Conservation (phyloP, 2,329 filamentous ascomycete genomes). For the Aureobasidium sp. region DNA sequence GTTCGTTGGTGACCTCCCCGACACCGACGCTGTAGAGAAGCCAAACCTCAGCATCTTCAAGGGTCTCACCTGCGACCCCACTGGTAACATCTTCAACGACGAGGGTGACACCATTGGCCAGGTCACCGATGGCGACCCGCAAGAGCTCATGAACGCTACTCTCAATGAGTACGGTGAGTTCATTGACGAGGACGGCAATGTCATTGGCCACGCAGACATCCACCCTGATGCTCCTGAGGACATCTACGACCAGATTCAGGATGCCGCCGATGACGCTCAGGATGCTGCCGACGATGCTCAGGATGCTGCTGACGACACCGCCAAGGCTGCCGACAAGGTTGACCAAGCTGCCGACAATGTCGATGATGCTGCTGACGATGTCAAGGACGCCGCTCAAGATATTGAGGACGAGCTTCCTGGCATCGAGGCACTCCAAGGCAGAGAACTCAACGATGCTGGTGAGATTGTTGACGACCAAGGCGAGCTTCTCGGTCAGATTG, state of each 20-base stretch:
- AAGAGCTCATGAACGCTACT: constrained; percentile 41
- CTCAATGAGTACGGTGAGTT: constrained; percentile 50
- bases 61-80: constrained; percentile 40
- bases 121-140: constrained; percentile 42
- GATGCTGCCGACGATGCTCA: constrained; percentile 28
- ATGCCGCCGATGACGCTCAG: constrained; percentile 34
- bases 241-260: constrained; percentile 34
- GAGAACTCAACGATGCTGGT: constrained; percentile 44
- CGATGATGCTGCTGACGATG: constrained; percentile 27
- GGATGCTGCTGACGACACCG: constrained; percentile 28
- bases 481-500: constrained; percentile 43
- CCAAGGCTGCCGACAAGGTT: constrained; percentile 24
- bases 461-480: constrained; percentile 44
- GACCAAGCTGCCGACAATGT: constrained; percentile 26
- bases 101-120: constrained; percentile 46
- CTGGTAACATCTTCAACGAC: constrained; percentile 44
- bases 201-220: constrained; percentile 46
- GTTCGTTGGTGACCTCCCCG: constrained; percentile 28
- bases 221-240: constrained; percentile 39
- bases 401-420: constrained; percentile 45
- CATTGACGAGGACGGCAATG: constrained; percentile 47
- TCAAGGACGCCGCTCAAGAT: constrained; percentile 27
- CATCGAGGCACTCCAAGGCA: constrained; percentile 46
- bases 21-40: constrained; percentile 30
- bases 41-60: constrained; percentile 42